Base-by-base conservation (phyloP, 2,329 filamentous ascomycete genomes). In the Mycosphaerella arachidis region DNA sequence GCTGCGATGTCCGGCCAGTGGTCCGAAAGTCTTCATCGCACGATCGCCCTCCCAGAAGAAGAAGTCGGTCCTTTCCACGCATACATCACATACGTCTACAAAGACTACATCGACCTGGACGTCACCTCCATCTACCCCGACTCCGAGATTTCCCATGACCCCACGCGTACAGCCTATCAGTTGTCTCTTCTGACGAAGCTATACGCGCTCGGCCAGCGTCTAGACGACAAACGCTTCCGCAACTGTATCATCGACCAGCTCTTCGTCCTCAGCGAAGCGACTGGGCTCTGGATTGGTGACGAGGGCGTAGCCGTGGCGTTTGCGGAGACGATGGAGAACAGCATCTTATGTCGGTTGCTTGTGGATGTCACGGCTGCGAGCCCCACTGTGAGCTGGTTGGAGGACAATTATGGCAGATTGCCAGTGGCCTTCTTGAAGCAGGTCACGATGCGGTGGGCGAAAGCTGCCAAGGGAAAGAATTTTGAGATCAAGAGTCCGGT, bases 181-280 rank as follows among this genome's bases (percentile, higher is more conserved):
- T 9, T 37, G 10, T 12, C 16, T 10, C 35, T 37, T 37, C 16
- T 37, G 8, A 16, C 10, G 5, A 13, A 37, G 10, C 10, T 37
- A 16, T 37, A 24, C 24, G 24, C 24, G 24, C 24, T 24, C 24
- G 24, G 24, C 24, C 2, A 24, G 24, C 24, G 24, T 24, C 24
- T 24, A 24, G 24, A 24, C 24, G 24, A 24, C 24, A 24, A 24
- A 24, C 24, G 24, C 24, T 24, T 24, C 24, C 24, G 24, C 24
- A 24, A 24, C 24, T 24, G 24, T 24, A 24, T 35, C 4, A 30
- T 60, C 9, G 27, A 52, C 16, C 29, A 56, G 18, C 55, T 64
- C 33, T 64, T 60, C 46, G 18, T 53, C 10, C 50, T 64, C 7
- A 60, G 55, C 6, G 56, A 62, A 12, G 24, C 24, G 24, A 24